Base-by-base conservation (phyloP, 164 flowering plant genomes). In the Paratinospora sagittata region DNA sequence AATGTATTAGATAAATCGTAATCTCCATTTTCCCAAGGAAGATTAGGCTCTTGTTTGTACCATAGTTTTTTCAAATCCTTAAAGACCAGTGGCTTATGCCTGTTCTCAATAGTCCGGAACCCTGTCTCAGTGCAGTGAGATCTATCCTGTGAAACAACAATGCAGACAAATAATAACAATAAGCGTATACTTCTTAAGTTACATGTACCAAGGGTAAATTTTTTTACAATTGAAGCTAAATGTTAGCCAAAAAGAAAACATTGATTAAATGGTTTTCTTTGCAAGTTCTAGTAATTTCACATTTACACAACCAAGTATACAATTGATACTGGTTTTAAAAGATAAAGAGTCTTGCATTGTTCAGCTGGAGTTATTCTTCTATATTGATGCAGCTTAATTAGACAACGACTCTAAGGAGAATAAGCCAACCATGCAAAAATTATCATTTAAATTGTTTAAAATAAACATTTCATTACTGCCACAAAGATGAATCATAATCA, bases 1-100 rank as follows among this genome's bases (percentile, higher is more conserved):
- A 90, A 74, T 26, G 98, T 91, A 79, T 92, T 90, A 70, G 95
- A 84, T 72, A 83, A 88, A 73, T 84, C 71, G 74, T 84, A 94
- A n/a, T 76, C 70, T 37, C 91, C 93, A 72, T 79, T 85, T 63
- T 84, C 80, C 96, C 94, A 91, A 10, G 89, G 94, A 72, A 90
- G 87, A 83, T 49, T 23, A 16, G 81, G 82, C 47, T 82, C 86
- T 14, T 79, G 64, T 67, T 81, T 84, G 30, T 87, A 89, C 98
- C 98, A 94, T 9, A 94, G 17, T 67, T 84, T 89, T 78, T 80
- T 83, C 63, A 94, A 71, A 72, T 92, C 91, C 75, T 94, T 94
- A 23, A 85, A 85, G 27, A 94, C 85, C 73, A 94, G 43, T n/a
- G 86, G 77, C 81, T 92, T 94, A 49, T 83, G 79, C 78, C 57